phyloP scores from a whole-genome alignment of 352 stramenopile genomes.

The Elongisporangium anandrum region DNA sequence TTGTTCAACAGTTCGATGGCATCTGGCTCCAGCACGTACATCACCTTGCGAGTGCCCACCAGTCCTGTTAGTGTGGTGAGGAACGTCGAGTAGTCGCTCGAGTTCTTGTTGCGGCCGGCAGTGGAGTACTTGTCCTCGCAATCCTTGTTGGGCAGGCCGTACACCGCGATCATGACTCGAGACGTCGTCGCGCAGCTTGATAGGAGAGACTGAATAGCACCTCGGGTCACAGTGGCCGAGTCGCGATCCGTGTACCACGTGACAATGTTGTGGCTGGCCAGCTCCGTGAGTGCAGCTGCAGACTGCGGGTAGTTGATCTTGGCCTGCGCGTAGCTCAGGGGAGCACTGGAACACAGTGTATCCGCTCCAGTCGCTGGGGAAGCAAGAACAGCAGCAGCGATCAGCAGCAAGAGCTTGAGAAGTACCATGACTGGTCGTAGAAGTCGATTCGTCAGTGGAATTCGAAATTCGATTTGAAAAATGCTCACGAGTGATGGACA shows the following conservation, averaged over 20 bases:
- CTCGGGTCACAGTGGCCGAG: constrained; percentile 11
- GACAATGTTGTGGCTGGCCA: constrained; percentile 38
- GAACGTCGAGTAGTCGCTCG: constrained; percentile 42
- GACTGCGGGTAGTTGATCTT: constrained; percentile 40
- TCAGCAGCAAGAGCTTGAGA: background rate
- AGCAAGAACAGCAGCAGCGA: background rate
- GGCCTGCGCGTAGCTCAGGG: constrained; percentile 34
- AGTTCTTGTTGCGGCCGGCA: constrained; percentile 25
- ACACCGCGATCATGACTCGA: constrained; percentile 54
- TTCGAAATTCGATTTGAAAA: no score
- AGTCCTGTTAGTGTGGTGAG: constrained; percentile 26
- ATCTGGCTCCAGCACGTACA: constrained; percentile 67
- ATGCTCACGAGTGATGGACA: no score
- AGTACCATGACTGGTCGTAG: background rate
- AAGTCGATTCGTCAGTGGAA: no score
- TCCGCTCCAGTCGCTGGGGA: constrained; percentile 9
- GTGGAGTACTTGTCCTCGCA: constrained; percentile 49
- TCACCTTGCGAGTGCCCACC: constrained; percentile 42
- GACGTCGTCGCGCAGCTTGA: constrained; percentile 25
- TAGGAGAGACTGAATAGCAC: constrained; percentile 19
- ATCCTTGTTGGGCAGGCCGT: constrained; percentile 65
- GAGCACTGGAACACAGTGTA: constrained; percentile 42
- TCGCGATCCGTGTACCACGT: constrained; percentile 60
- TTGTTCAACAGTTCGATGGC: constrained; percentile 47
- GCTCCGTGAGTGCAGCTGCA: constrained; percentile 22